Evolutionary conservation across 2,329 filamentous ascomycete genomes (phyloP).

Genomic region (Calonectria hongkongensis): DNA sequence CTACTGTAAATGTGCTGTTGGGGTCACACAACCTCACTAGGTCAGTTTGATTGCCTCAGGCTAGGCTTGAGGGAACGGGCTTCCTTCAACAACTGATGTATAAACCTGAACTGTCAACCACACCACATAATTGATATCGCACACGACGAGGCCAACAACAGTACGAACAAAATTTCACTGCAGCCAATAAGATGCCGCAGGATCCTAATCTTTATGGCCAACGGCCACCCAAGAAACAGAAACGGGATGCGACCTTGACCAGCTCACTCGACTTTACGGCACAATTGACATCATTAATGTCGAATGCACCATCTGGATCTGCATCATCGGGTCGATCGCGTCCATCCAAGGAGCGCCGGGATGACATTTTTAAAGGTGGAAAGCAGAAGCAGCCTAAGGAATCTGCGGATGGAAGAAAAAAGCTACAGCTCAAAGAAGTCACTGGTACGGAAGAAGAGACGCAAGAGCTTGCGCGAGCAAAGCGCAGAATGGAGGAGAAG

Average conservation of each 20-base stretch:
- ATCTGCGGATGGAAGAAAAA: constrained; percentile 69
- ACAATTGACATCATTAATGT: constrained; percentile 88
- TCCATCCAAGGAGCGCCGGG: constrained; percentile 65
- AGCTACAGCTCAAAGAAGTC: constrained; percentile 71
- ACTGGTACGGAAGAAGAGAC: constrained; percentile 77
- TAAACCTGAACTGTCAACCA: constrained; percentile 23
- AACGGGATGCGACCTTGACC: constrained; percentile 81
- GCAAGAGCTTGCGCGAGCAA: constrained; percentile 81
- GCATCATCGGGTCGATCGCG: constrained; percentile 67
- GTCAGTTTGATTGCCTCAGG: constrained; percentile 53
- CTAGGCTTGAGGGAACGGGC: constrained; percentile 29
- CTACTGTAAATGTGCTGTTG: background rate
- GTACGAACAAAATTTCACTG: constrained; percentile 5
- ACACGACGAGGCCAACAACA: constrained; percentile 6
- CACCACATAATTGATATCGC: background rate
- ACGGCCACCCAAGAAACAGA: constrained; percentile 80
- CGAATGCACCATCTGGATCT: constrained; percentile 67
- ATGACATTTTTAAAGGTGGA: constrained; percentile 66
- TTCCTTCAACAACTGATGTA: constrained; percentile 25
- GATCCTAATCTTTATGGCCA: constrained; percentile 87
- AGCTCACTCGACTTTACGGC: constrained; percentile 90
- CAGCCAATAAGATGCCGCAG: constrained; percentile 70
- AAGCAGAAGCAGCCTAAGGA: constrained; percentile 53
- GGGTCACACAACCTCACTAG: background rate
- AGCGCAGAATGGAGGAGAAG: constrained; percentile 92